Percentiles rank a stretch among this genome's conserved stretches.
Conservation (phyloP, 1,139 yeast species). For the Saccharomyces pastorianus region DNA sequence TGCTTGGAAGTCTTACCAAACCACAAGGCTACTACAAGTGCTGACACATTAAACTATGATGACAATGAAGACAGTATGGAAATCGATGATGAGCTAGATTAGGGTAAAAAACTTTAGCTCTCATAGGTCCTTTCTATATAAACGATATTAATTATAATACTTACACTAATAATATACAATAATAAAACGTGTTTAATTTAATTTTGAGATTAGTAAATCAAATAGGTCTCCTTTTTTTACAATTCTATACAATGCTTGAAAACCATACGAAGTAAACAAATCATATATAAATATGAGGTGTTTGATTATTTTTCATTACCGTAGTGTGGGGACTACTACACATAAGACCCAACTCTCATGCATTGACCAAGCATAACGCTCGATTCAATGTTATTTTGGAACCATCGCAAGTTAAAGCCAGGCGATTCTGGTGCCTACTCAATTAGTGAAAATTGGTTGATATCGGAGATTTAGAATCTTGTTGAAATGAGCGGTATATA, state of each 20-base stretch:
- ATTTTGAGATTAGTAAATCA: not conserved
- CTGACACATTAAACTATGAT: constrained; percentile 37
- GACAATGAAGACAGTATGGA: constrained; percentile 32
- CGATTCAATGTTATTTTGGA: too few relatives aligned
- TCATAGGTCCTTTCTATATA: not conserved
- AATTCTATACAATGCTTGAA: too few relatives aligned
- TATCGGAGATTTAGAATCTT: too few relatives aligned
- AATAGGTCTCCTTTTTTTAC: too few relatives aligned
- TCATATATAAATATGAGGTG: not conserved
- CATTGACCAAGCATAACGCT: too few relatives aligned
- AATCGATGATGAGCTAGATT: constrained; percentile 15
- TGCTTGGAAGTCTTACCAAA: constrained; percentile 83
- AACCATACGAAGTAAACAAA: too few relatives aligned
- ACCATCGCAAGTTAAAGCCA: too few relatives aligned
- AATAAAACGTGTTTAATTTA: not conserved
- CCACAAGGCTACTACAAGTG: constrained; percentile 52
- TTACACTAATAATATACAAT: not conserved
- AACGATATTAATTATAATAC: not conserved
- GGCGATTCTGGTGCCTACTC: too few relatives aligned
- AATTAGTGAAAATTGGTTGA: too few relatives aligned
- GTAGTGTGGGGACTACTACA: too few relatives aligned
- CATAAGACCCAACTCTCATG: too few relatives aligned
- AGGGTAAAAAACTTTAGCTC: not conserved
- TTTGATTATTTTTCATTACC: not conserved
- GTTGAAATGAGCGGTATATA: not conserved